Conservation (phyloP, 441 rosid species). For the Viola pubescens region DNA sequence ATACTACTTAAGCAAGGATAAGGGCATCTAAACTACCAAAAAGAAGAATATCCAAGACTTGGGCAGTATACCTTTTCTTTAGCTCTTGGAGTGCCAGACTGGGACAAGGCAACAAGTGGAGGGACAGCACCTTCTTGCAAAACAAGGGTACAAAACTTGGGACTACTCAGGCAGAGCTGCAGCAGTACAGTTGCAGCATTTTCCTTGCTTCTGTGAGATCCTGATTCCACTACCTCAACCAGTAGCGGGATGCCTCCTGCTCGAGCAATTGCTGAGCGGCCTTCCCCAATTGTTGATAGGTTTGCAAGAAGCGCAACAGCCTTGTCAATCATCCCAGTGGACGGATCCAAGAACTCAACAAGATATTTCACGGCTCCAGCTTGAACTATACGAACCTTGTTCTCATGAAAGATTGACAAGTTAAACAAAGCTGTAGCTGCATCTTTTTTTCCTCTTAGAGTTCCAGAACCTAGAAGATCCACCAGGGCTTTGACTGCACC, state of each 20-base stretch:
- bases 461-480: conserved; percentile 70
- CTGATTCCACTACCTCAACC: conserved; percentile 76
- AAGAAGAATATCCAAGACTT: not conserved
- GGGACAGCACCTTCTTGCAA: conserved; percentile 96
- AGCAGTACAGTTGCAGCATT: conserved; percentile 72
- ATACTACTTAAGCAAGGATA: not conserved
- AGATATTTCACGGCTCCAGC: conserved; percentile 86
- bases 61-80: conserved; percentile 70
- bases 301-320: conserved; percentile 85
- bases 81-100: conserved; percentile 88
- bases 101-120: conserved; percentile 88
- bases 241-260: conserved; percentile 76
- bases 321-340: conserved; percentile 78
- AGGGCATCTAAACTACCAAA: not conserved
- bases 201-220: conserved; percentile 89
- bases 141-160: conserved; percentile 77
- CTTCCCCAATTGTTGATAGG: conserved; percentile 73
- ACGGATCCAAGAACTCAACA: conserved; percentile 63
- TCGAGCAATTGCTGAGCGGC: conserved; percentile 51
- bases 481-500: conserved; percentile 75
- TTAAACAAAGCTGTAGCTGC: conserved; percentile 90
- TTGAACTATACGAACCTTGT: conserved; percentile 82
- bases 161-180: conserved; percentile 69
- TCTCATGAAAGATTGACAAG: conserved; percentile 79
- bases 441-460: conserved; percentile 81